Evolutionary conservation across 192 early-diverging fungal species (phyloP).

Genomic region (Chytriomyces hyalinus): DNA sequence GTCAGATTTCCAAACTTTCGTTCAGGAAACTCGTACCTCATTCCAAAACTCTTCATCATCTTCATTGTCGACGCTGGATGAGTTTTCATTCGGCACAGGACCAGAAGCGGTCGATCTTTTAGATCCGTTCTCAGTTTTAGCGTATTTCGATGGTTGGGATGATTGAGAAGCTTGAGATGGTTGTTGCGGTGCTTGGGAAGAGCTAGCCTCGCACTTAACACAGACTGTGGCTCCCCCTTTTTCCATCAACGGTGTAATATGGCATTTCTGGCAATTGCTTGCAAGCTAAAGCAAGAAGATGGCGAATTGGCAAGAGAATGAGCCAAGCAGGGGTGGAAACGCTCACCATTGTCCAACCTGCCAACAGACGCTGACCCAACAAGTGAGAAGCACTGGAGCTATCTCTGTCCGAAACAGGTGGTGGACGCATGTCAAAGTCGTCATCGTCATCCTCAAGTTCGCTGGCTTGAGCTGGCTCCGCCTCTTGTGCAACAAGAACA

Average conservation of each 20-base stretch:
- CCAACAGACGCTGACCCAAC: no score
- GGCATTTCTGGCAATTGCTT: background rate
- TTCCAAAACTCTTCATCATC: constrained; percentile 25
- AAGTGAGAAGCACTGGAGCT: background rate
- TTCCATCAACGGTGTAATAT: constrained; percentile 24
- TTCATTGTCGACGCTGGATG: background rate
- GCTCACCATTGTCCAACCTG: constrained; percentile 22
- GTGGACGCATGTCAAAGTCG: background rate
- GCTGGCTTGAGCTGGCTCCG: background rate
- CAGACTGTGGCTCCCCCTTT: constrained; percentile 5
- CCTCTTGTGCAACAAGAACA: no score
- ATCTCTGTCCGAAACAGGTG: constrained; percentile 12
- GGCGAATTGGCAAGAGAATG: background rate
- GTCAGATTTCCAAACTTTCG: no score
- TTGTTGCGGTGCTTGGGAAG: background rate
- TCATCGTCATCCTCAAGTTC: background rate
- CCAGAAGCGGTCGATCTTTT: background rate
- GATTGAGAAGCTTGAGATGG: background rate
- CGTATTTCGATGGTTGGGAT: background rate
- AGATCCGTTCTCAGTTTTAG: background rate
- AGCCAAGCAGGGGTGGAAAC: constrained; percentile 2
- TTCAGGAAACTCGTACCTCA: constrained; percentile 6
- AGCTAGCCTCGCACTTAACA: constrained; percentile 1
- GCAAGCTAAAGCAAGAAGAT: constrained; percentile 1
- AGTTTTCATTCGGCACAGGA: background rate